Evolutionary conservation across 2,329 filamentous ascomycete species (phyloP).

Genomic region (Alternaria postmessia): DNA sequence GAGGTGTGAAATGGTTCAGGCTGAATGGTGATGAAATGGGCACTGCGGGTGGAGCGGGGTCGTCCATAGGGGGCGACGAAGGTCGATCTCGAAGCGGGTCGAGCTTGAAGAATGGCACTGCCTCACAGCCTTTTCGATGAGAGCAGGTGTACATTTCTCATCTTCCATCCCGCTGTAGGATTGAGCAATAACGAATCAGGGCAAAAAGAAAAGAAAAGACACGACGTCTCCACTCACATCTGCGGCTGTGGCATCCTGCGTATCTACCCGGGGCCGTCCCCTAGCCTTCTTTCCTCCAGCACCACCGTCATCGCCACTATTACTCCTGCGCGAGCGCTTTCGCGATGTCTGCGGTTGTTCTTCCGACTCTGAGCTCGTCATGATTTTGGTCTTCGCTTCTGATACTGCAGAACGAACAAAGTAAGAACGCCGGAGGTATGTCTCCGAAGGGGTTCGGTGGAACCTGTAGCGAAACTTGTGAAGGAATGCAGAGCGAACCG

Average conservation of each 20-base stretch:
- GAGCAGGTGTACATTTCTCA: neutral
- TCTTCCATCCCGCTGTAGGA: neutral
- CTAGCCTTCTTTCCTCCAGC: constrained; percentile 63
- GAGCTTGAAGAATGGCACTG: neutral
- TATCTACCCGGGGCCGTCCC: constrained; percentile 77
- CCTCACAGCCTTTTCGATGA: neutral
- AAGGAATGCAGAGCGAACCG: neutral
- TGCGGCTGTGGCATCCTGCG: constrained; percentile 77
- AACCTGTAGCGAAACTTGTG: constrained; percentile 6
- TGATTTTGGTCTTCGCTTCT: constrained; percentile 16
- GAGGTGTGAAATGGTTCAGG: neutral
- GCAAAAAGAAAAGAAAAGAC: neutral
- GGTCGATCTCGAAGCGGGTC: neutral
- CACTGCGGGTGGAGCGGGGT: neutral
- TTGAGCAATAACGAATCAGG: neutral
- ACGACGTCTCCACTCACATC: constrained; percentile 67
- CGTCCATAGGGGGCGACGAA: neutral
- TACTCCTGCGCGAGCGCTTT: constrained; percentile 44
- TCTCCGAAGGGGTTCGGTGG: neutral
- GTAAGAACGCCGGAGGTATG: neutral
- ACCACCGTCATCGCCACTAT: constrained; percentile 34
- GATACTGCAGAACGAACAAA: neutral
- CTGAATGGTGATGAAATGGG: neutral
- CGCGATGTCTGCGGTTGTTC: constrained; percentile 35
- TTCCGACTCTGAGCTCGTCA: constrained; percentile 46